A percentile compares a stretch with the other conserved stretches of the same genome.
Conservation (phyloP, 208 protist genomes). For the Acanthamoeba royreba region DNA sequence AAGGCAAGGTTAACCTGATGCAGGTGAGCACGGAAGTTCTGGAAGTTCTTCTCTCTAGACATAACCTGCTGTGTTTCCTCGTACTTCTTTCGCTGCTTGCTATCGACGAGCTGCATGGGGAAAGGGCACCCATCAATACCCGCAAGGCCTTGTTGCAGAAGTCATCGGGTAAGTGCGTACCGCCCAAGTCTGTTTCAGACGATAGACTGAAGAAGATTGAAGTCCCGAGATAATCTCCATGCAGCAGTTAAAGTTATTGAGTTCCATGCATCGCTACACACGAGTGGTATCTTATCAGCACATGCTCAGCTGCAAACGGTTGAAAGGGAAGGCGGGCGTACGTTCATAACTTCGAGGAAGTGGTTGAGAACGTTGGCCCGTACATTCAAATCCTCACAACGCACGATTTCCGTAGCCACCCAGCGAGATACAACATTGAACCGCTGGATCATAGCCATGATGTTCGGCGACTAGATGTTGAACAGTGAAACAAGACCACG, state of each 20-base stretch:
- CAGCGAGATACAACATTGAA: slow-evolving; percentile 70
- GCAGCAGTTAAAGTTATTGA: slow-evolving; percentile 67
- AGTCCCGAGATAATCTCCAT: slow-evolving; percentile 75
- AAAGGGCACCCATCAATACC: too few relatives aligned
- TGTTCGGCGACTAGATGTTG: slow-evolving; percentile 64
- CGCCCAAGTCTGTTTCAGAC: slow-evolving; percentile 70
- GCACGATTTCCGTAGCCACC: slow-evolving; percentile 68
- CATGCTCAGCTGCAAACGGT: neutral
- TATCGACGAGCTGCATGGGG: neutral
- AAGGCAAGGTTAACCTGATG: neutral
- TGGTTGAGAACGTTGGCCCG: slow-evolving; percentile 52
- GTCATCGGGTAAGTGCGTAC: slow-evolving; percentile 12
- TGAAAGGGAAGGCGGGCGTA: neutral
- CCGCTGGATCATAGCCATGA: slow-evolving; percentile 58
- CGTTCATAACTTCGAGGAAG: slow-evolving; percentile 61
- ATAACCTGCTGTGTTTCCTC: slow-evolving; percentile 16
- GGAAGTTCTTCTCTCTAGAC: slow-evolving; percentile 36
- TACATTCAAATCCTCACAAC: slow-evolving; percentile 8
- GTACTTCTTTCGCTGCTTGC: neutral
- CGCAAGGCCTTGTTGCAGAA: neutral
- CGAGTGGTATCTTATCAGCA: neutral
- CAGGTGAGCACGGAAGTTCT: neutral
- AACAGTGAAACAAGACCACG: neutral
- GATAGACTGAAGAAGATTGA: slow-evolving; percentile 52
- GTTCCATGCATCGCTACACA: slow-evolving; percentile 46